Base-by-base conservation (phyloP, 495 filamentous ascomycete genomes). In the Pyrenopolyporus hunteri region DNA sequence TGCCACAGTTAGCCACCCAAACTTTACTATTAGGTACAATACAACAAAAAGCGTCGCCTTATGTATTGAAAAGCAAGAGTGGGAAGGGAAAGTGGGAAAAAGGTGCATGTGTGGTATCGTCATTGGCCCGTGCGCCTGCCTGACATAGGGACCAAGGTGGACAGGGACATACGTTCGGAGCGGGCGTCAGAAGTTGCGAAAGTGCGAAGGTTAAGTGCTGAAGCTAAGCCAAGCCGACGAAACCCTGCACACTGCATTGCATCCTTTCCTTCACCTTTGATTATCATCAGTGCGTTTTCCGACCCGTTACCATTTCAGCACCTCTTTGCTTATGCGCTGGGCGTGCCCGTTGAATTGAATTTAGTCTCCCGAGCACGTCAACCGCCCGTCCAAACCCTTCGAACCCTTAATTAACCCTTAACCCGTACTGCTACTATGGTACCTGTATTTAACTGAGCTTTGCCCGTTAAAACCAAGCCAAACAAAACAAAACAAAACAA, bases 41-140 rank as follows among this genome's bases (percentile, higher is more conserved):
- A n/a, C n/a, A n/a, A n/a, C n/a, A n/a, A n/a, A n/a, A n/a, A n/a
- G n/a, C n/a, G n/a, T n/a, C n/a, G n/a, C n/a, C n/a, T n/a, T n/a
- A n/a, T n/a, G n/a, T n/a, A n/a, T n/a, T n/a, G n/a, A n/a, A n/a
- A n/a, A n/a, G n/a, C n/a, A n/a, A n/a, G n/a, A n/a, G n/a, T n/a
- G n/a, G n/a, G n/a, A n/a, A n/a, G n/a, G n/a, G n/a, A n/a, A 48
- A 48, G 28, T 20, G 45, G 33, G 29, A 10, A 17, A 35, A 46
- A 53, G 40, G 22, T 40, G 52, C 45, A 36, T 51, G 26, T n/a
- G 6, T 51, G 19, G 46, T 50, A 60, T 62, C 63, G 63, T 67
- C 63, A 67, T 67, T 67, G 63, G 63, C 42, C 63, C 63, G 63
- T 66, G 63, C 63, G 19, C 31, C 19, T 32, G 5, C 31, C 29